Evolutionary conservation across 106 monocot species (phyloP), one percentile per base, ranked within the genome.

Genomic region (Platanthera zijinensis): DNA sequence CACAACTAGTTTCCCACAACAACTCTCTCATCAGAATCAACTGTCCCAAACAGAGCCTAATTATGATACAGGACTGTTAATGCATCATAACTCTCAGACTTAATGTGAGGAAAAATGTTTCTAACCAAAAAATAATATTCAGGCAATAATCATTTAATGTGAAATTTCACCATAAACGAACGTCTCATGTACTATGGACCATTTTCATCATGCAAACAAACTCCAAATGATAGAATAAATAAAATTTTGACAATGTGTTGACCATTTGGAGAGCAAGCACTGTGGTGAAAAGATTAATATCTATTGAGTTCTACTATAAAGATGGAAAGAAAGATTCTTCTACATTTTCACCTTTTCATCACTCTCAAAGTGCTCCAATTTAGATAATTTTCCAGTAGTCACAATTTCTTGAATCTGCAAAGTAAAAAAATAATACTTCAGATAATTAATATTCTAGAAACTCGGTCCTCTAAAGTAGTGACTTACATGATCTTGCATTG

Each of bases 321-420:
- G 1, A 14, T 19, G 17, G 5, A 53, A 75, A 71, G 7, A 9
- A 49, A 51, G 13, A 12, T 48, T 69, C 6, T 56, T 51, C 11
- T 54, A 49, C 50, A 48, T 19, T 32, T 52, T 76, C 71, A 88
- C 88, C 96, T 93, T 97, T 80, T 97, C 93, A 91, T 93, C 93
- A 54, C 74, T 84, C 83, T 97, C 89, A 84, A 97, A 97, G 78
- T 93, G 89, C 83, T 97, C 96, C 80, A 97, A 82, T 84, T 97
- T 97, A 75, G 96, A 93, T 51, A 97, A 67, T 75, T 84, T 93
- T 68, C 93, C 91, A 57, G 89, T 93, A 10, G 79, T 88, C 56
- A 97, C 80, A 76, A 97, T 93, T 80, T 97, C 96, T 61, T 96
- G 72, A 77, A 96, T 93, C 96, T 96, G 89, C 80, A 82, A 54